Percentiles rank a stretch among this genome's conserved stretches.
Evolutionary conservation across 2,329 filamentous ascomycete genomes (phyloP).

Genomic region (Epichloe sylvatica): DNA sequence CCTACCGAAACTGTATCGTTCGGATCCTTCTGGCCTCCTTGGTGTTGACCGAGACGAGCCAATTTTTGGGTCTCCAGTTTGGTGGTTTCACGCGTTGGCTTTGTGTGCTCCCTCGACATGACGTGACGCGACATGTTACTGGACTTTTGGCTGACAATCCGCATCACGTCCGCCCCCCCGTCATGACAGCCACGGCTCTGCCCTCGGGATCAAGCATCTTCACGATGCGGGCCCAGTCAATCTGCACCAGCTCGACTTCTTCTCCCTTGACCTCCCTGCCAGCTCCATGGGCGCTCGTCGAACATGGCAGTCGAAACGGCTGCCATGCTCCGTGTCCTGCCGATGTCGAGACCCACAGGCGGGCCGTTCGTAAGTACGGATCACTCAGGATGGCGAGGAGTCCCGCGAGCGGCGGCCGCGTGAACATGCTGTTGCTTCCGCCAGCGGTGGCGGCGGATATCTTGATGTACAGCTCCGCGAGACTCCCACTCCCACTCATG

Average conservation of each 20-base stretch:
- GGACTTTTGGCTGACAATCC: no score
- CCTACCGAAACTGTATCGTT: no score
- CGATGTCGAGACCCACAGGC: constrained; percentile 22
- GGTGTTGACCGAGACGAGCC: no score
- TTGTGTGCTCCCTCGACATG: no score
- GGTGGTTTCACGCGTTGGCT: no score
- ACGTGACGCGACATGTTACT: no score
- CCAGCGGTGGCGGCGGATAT: neutral
- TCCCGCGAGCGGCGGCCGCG: constrained; percentile 18
- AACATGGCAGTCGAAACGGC: constrained; percentile 7
- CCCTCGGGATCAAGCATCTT: constrained; percentile 1
- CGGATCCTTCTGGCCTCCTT: no score
- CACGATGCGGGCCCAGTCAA: constrained; percentile 1
- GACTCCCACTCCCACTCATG: constrained; percentile 18
- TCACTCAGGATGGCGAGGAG: constrained; percentile 30
- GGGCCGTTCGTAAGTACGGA: constrained; percentile 28
- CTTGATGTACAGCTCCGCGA: constrained; percentile 12
- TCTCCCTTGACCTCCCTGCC: neutral
- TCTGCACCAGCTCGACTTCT: neutral
- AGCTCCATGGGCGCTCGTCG: constrained; percentile 3
- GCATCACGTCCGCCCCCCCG: no score
- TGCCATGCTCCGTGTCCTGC: constrained; percentile 16
- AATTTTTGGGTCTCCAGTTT: no score
- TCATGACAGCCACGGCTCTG: neutral
- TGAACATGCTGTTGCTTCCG: constrained; percentile 8